Evolutionary conservation across 345 rosid genomes (phyloP).

Genomic region (Microcos paniculata): DNA sequence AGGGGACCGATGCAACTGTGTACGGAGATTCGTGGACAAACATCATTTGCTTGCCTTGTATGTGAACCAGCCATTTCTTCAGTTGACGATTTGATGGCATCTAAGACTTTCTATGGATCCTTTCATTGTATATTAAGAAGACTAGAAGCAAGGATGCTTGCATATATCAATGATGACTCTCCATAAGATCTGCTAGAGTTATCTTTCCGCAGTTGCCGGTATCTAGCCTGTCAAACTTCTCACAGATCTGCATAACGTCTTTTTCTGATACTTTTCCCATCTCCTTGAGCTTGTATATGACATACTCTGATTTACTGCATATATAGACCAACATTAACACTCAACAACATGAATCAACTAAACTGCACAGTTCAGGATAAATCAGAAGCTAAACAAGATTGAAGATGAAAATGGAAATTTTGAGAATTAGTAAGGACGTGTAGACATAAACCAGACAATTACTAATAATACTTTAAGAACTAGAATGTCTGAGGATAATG

Average conservation of each 20-base stretch:
- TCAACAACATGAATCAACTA: not conserved
- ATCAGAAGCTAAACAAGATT: not conserved
- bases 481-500: not conserved
- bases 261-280: slow-evolving; percentile 68
- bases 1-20: not conserved
- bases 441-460: not conserved
- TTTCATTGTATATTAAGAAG: not conserved
- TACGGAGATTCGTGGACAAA: not conserved
- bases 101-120: not conserved
- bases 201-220: slow-evolving; percentile 70
- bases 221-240: slow-evolving; percentile 69
- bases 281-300: slow-evolving; percentile 77
- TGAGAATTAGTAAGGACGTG: not conserved
- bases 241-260: slow-evolving; percentile 54
- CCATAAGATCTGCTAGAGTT: slow-evolving; percentile 71
- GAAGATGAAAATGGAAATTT: not conserved
- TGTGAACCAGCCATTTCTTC: not conserved
- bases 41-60: not conserved
- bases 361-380: not conserved
- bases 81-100: not conserved
- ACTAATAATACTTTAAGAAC: not conserved
- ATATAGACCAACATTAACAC: not conserved
- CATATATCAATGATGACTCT: slow-evolving; percentile 24
- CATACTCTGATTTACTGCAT: slow-evolving; percentile 70
- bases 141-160: not conserved